Conservation (phyloP, 179 eudicot genomes). For the Gypsophila paniculata region DNA sequence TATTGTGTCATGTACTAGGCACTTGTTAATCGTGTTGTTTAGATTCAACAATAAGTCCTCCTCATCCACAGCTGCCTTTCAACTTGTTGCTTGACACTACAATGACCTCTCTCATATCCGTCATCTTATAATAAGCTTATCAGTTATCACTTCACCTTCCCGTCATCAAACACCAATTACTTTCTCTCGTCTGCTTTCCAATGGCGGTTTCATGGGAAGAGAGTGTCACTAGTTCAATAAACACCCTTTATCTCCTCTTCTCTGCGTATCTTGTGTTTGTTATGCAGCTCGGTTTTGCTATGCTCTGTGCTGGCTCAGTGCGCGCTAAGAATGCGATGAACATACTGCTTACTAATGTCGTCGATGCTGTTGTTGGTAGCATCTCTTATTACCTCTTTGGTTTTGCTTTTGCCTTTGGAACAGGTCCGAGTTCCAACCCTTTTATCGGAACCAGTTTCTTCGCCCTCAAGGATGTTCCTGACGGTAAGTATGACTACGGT, state of each 20-base stretch:
- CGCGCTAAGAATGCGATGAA: constrained; percentile 78
- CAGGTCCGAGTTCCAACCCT: constrained; percentile 48
- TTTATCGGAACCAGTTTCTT: constrained; percentile 58
- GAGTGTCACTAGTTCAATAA: constrained; percentile 54
- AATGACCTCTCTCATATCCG: constrained; percentile 3
- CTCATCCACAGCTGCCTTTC: constrained; percentile 20
- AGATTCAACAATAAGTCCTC: constrained; percentile 18
- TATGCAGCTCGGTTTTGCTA: constrained; percentile 83
- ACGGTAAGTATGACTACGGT: constrained; percentile 46
- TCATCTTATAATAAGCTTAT: constrained; percentile 13
- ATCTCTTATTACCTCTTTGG: constrained; percentile 69
- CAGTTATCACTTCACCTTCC: constrained; percentile 11
- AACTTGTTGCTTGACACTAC: constrained; percentile 16
- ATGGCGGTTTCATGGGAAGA: constrained; percentile 35
- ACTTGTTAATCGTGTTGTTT: constrained; percentile 9
- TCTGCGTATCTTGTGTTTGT: constrained; percentile 74
- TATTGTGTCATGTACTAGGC: constrained; percentile 14
- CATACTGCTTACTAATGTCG: constrained; percentile 72
- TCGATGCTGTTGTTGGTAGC: constrained; percentile 72
- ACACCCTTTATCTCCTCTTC: constrained; percentile 66
- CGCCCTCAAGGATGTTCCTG: constrained; percentile 51
- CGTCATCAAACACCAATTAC: constrained; percentile 8
- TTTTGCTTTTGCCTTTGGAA: constrained; percentile 72
- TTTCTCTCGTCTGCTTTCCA: background rate
- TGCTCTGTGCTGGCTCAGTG: constrained; percentile 82